Evolutionary conservation across 257 asterid species (phyloP).

Genomic region (Rehmannia glutinosa): DNA sequence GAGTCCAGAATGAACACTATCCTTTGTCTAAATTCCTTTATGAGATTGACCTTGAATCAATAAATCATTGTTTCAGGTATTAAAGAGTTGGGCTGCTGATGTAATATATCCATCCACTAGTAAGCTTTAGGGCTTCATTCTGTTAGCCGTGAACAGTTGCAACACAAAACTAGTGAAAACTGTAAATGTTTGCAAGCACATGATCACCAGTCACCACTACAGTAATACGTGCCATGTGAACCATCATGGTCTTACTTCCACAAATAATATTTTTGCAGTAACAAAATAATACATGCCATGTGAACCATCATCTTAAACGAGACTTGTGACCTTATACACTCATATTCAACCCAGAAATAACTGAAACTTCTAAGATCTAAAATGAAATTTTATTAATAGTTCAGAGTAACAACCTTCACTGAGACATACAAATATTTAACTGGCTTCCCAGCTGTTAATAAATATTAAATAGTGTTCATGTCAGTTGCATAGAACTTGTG

Average conservation of each 20-base stretch:
- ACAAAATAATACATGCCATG: no score
- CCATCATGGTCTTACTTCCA: background rate
- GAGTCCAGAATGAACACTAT: background rate
- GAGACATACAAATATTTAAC: background rate
- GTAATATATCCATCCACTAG: background rate
- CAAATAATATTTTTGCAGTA: background rate
- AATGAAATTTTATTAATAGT: background rate
- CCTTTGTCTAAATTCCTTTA: background rate
- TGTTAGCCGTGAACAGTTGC: background rate
- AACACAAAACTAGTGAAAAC: background rate
- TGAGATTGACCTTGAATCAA: background rate
- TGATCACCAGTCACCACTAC: background rate
- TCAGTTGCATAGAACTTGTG: no score
- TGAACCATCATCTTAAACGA: background rate
- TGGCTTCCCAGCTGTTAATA: no score
- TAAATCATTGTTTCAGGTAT: background rate
- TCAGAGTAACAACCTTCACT: background rate
- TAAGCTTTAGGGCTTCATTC: background rate
- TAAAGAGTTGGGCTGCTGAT: background rate
- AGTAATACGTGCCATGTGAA: background rate
- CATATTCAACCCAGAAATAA: background rate
- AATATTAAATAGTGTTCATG: no score
- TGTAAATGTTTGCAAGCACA: background rate
- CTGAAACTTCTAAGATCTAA: background rate
- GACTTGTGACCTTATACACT: background rate